Evolutionary conservation across 108 stramenopile species (phyloP).

Genomic region (Seminavis robusta): DNA sequence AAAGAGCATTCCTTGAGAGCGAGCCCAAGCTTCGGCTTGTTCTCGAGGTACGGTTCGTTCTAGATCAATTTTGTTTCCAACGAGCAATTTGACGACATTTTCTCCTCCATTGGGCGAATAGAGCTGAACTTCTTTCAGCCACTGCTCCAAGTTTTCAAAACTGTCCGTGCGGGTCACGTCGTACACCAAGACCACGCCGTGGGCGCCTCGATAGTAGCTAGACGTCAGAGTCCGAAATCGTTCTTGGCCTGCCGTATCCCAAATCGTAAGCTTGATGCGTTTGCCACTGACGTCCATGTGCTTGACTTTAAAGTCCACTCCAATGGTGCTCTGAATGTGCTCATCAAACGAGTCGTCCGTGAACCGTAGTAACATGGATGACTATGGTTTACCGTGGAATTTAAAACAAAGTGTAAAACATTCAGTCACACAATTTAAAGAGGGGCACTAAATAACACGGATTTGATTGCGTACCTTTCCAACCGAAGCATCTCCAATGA

Average conservation of each 20-base stretch:
- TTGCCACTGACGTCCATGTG: slow-evolving; percentile 81
- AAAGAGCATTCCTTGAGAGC: slow-evolving; percentile 94
- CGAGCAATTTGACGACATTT: slow-evolving; percentile 94
- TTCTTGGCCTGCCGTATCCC: slow-evolving; percentile 99
- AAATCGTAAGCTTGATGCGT: slow-evolving; percentile 93
- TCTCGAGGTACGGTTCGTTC: slow-evolving; percentile 79
- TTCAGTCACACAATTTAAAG: not conserved
- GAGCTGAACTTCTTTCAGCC: slow-evolving; percentile 96
- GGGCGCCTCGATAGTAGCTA: slow-evolving; percentile 97
- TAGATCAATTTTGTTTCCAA: slow-evolving; percentile 97
- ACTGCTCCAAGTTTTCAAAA: slow-evolving; percentile 95
- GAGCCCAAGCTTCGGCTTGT: slow-evolving; percentile 92
- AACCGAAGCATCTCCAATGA: slow-evolving; percentile 98
- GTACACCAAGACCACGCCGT: slow-evolving; percentile 98
- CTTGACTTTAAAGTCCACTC: slow-evolving; percentile 96
- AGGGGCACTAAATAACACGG: not conserved
- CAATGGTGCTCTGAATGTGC: slow-evolving; percentile 96
- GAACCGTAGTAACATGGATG: slow-evolving; percentile 95
- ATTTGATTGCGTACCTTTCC: slow-evolving; percentile 78
- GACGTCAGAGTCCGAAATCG: slow-evolving; percentile 98
- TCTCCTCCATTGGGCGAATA: slow-evolving; percentile 94
- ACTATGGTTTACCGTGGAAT: slow-evolving; percentile 22
- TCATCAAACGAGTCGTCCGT: slow-evolving; percentile 98
- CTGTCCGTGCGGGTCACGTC: slow-evolving; percentile 97
- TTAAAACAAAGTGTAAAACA: not conserved